These are phyloP conservation scores for Yarrowia deformans DNA, from an alignment of 805 yeast genomes.

Conservation along the genomic window DNA sequence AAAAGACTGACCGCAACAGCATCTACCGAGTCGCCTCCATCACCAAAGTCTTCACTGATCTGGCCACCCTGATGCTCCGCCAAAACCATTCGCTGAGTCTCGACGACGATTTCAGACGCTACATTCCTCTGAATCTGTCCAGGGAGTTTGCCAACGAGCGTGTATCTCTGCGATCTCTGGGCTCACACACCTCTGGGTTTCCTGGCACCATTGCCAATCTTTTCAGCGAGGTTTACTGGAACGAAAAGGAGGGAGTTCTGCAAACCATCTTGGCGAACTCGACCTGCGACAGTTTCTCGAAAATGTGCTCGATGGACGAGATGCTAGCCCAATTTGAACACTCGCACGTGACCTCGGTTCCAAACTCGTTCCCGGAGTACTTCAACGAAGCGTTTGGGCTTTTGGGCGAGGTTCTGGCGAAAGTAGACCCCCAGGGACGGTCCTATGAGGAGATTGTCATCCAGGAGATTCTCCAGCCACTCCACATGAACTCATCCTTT, in stretches of 20 bases:
- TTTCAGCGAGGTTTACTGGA: conserved; percentile 4
- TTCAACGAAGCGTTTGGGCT: conserved; percentile 25
- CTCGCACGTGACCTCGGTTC: conserved; percentile 4
- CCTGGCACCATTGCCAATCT: conserved; percentile 14
- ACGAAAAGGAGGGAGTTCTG: background rate
- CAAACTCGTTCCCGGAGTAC: conserved; percentile 31
- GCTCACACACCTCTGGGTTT: conserved; percentile 27
- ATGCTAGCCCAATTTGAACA: conserved; percentile 3
- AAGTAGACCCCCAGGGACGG: background rate
- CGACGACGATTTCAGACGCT: conserved; percentile 14
- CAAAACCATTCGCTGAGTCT: conserved; percentile 1
- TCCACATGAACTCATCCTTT: conserved; percentile 13
- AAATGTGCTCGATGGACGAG: conserved; percentile 12
- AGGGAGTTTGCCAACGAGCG: conserved; percentile 2
- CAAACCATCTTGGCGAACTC: background rate
- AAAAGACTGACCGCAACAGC: background rate
- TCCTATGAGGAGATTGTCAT: conserved; percentile 6
- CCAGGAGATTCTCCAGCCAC: conserved; percentile 10
- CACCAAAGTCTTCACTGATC: conserved; percentile 24
- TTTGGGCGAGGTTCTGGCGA: background rate
- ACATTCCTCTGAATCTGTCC: conserved; percentile 1
- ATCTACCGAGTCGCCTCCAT: conserved; percentile 21
- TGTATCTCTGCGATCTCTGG: conserved; percentile 6
- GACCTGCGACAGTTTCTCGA: background rate
- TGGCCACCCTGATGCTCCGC: conserved; percentile 5